Evolutionary conservation across 192 early-diverging fungal species (phyloP).

Genomic region (Coemansia guatemalensis): DNA sequence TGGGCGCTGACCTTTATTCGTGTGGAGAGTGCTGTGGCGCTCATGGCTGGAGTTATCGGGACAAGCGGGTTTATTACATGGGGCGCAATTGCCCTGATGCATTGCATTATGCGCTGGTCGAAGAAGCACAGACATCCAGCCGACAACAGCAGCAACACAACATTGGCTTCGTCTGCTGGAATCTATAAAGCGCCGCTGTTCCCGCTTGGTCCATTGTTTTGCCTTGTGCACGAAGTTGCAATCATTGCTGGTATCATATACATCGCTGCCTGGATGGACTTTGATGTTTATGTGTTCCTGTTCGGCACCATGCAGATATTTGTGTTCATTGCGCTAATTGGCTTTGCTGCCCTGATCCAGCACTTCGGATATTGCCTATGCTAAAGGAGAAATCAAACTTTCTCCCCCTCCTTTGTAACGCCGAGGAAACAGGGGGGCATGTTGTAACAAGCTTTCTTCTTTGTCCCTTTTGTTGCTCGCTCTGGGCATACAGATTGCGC

Average conservation of each 20-base stretch:
- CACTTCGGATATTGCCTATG: conserved; percentile 23
- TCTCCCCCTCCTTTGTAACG: not conserved
- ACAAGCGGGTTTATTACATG: conserved; percentile 22
- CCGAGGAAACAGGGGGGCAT: too few species aligned
- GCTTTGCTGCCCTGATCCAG: conserved; percentile 15
- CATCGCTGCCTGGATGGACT: conserved; percentile 8
- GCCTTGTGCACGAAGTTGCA: conserved; percentile 4
- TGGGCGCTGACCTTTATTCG: conserved; percentile 19
- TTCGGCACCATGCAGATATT: conserved; percentile 14
- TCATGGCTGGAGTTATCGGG: conserved; percentile 19
- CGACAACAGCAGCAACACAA: conserved; percentile 1
- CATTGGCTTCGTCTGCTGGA: not conserved
- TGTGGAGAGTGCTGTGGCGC: conserved; percentile 1
- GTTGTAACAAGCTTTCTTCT: not conserved
- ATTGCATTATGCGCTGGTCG: conserved; percentile 24
- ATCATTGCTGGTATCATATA: conserved; percentile 11
- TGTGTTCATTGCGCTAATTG: conserved; percentile 11
- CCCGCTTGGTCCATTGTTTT: conserved; percentile 17
- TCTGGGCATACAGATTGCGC: not conserved
- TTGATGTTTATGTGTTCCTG: conserved; percentile 20
- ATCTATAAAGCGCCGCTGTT: conserved; percentile 14
- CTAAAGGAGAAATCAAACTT: not conserved
- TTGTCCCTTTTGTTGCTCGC: not conserved
- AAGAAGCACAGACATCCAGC: conserved; percentile 8
- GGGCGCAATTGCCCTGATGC: conserved; percentile 23